A percentile compares a stretch with the other conserved stretches of the same genome.
These are phyloP conservation scores for Nissolia schottii DNA, from an alignment of 306 rosid species.

Conservation along the genomic window DNA sequence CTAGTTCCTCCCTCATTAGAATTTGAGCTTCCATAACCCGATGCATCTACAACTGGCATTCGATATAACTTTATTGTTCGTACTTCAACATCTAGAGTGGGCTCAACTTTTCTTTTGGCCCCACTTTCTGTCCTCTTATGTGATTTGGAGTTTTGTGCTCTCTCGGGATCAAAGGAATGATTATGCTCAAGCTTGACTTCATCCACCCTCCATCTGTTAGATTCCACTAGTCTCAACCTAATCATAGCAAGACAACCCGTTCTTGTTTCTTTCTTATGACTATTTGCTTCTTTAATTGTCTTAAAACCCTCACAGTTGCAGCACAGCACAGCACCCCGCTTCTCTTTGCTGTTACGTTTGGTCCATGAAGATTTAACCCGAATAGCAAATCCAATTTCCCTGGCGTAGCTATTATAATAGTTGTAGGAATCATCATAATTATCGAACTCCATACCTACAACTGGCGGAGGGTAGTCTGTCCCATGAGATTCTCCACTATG, in stretches of 20 bases:
- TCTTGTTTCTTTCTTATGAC: slow-evolving; percentile 87
- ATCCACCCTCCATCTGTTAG: slow-evolving; percentile 91
- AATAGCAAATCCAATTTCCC: slow-evolving; percentile 84
- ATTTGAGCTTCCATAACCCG: slow-evolving; percentile 57
- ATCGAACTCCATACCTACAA: slow-evolving; percentile 84
- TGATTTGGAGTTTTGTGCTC: slow-evolving; percentile 95
- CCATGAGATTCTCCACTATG: slow-evolving; percentile 47
- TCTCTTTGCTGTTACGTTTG: slow-evolving; percentile 95
- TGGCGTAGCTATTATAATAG: slow-evolving; percentile 80
- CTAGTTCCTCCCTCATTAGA: slow-evolving; percentile 57
- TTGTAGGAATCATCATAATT: slow-evolving; percentile 90
- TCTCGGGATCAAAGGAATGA: slow-evolving; percentile 90
- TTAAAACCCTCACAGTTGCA: slow-evolving; percentile 96
- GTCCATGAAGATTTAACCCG: slow-evolving; percentile 97
- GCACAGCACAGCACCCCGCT: slow-evolving; percentile 96
- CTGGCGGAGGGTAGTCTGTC: slow-evolving; percentile 56
- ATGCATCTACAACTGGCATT: slow-evolving; percentile 48
- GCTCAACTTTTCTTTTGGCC: slow-evolving; percentile 76
- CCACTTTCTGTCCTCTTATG: slow-evolving; percentile 80
- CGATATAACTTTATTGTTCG: slow-evolving; percentile 85
- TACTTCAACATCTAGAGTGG: slow-evolving; percentile 77
- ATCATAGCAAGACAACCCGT: slow-evolving; percentile 95
- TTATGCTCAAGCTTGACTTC: slow-evolving; percentile 95
- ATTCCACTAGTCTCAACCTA: slow-evolving; percentile 88
- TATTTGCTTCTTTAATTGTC: slow-evolving; percentile 75